Conservation (phyloP, 2,329 filamentous ascomycete genomes). For the Raffaelea albimanens region DNA sequence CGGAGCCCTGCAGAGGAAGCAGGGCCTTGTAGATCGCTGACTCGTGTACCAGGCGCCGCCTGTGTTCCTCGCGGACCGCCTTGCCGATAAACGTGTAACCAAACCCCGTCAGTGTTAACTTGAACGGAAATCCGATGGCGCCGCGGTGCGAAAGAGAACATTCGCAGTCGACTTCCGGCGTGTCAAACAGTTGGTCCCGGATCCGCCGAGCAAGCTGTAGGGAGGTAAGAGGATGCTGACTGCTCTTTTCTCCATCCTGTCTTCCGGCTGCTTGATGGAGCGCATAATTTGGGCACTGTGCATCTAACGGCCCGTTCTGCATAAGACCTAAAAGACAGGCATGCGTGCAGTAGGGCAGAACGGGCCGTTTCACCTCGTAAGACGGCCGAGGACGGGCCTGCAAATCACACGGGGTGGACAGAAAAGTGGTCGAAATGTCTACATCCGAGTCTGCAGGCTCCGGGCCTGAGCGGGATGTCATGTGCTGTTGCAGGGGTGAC, state of each 20-base stretch:
- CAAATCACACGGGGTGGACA: slow-evolving; percentile 6
- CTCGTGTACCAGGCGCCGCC: background rate
- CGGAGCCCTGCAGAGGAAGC: background rate
- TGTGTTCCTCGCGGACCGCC: background rate
- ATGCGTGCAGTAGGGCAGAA: slow-evolving; percentile 9
- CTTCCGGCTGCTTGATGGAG: slow-evolving; percentile 3
- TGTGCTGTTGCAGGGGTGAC: slow-evolving; percentile 4
- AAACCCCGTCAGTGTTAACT: background rate
- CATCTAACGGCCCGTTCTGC: slow-evolving; percentile 2
- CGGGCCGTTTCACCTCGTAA: slow-evolving; percentile 1
- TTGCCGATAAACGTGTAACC: too few relatives aligned
- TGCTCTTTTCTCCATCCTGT: background rate
- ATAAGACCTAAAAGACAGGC: slow-evolving; percentile 7
- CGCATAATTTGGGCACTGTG: slow-evolving; percentile 6
- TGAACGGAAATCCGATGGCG: background rate
- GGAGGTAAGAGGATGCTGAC: slow-evolving; percentile 4
- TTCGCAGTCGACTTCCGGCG: background rate
- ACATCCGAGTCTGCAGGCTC: slow-evolving; percentile 1
- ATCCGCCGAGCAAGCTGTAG: background rate
- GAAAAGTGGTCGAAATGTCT: slow-evolving; percentile 6
- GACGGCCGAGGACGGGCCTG: slow-evolving; percentile 5
- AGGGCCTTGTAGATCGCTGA: background rate
- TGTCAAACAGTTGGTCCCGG: background rate
- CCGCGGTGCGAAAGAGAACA: background rate
- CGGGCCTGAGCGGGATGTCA: slow-evolving; percentile 1